These are phyloP conservation scores for Lotus japonicus DNA, from an alignment of 306 rosid genomes.

Conservation along the genomic window DNA sequence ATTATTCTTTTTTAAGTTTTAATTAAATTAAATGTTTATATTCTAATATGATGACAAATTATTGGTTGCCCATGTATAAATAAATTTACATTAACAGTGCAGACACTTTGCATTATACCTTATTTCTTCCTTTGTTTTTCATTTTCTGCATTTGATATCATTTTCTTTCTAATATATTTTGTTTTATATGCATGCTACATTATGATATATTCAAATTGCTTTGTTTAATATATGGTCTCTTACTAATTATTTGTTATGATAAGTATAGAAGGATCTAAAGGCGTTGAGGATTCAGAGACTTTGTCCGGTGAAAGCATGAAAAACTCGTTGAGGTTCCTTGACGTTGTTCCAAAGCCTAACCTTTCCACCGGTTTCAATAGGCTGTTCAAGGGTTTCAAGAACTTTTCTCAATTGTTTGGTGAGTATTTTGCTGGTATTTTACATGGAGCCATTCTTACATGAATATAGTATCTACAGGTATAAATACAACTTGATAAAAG, in stretches of 20 bases:
- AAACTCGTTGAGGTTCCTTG: slow-evolving; percentile 41
- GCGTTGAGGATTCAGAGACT: slow-evolving; percentile 38
- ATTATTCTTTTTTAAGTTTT: too few relatives aligned
- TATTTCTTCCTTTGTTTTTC: too few relatives aligned
- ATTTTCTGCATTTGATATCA: background rate
- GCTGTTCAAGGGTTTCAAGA: slow-evolving; percentile 84
- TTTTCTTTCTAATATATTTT: background rate
- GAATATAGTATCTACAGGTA: too few relatives aligned
- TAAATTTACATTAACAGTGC: too few relatives aligned
- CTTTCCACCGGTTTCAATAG: slow-evolving; percentile 51
- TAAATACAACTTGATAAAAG: too few relatives aligned
- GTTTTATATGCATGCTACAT: background rate
- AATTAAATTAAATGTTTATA: too few relatives aligned
- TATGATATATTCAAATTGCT: background rate
- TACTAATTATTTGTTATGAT: background rate
- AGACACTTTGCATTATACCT: too few relatives aligned
- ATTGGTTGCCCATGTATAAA: too few relatives aligned
- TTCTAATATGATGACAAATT: too few relatives aligned
- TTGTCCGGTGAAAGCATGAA: slow-evolving; percentile 49
- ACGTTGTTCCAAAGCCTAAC: slow-evolving; percentile 56
- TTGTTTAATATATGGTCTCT: background rate
- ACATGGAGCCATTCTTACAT: background rate
- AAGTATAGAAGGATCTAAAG: slow-evolving; percentile 39
- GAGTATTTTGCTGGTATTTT: slow-evolving; percentile 15
- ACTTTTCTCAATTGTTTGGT: slow-evolving; percentile 81